A percentile compares a stretch with the other conserved stretches of the same genome.
Evolutionary conservation across 441 rosid species (phyloP).

Genomic region (Omphalea diandra): DNA sequence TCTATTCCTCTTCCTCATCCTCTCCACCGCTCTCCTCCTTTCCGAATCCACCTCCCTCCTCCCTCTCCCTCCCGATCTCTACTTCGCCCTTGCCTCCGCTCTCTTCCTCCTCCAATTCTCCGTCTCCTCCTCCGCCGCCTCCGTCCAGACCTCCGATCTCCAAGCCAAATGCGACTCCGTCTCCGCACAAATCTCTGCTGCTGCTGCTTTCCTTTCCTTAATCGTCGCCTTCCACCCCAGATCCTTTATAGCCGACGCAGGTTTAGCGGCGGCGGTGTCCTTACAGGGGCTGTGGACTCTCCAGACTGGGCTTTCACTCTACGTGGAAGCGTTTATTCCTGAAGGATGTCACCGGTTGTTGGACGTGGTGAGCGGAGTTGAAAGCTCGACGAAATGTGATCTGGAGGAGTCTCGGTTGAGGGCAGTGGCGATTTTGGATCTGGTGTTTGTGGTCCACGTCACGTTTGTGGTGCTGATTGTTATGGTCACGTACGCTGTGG

Average conservation of each 20-base stretch:
- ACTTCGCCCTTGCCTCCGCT: constrained; percentile 74
- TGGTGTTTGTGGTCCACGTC: constrained; percentile 71
- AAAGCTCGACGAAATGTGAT: constrained; percentile 88
- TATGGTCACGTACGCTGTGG: constrained; percentile 52
- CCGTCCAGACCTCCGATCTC: constrained; percentile 81
- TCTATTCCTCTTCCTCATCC: constrained; percentile 70
- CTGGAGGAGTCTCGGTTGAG: constrained; percentile 71
- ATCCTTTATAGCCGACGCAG: constrained; percentile 67
- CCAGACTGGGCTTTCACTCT: constrained; percentile 86
- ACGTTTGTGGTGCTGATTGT: constrained; percentile 57
- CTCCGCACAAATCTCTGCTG: constrained; percentile 62
- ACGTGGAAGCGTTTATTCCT: constrained; percentile 84
- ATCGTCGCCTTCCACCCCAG: constrained; percentile 63
- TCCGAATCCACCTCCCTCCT: constrained; percentile 52
- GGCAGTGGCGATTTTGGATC: constrained; percentile 85
- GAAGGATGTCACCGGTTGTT: constrained; percentile 88
- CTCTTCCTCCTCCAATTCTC: constrained; percentile 74
- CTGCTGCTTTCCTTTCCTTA: constrained; percentile 57
- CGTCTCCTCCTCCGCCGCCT: constrained; percentile 57
- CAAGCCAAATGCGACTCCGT: constrained; percentile 74
- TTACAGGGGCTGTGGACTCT: constrained; percentile 87
- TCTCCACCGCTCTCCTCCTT: too few species aligned
- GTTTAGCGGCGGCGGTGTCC: constrained; percentile 63
- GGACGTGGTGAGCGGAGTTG: constrained; percentile 75
- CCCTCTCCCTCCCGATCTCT: constrained; percentile 74